Evolutionary conservation across 192 early-diverging fungal species (phyloP).

Genomic region (Nowakowskiella sp.): DNA sequence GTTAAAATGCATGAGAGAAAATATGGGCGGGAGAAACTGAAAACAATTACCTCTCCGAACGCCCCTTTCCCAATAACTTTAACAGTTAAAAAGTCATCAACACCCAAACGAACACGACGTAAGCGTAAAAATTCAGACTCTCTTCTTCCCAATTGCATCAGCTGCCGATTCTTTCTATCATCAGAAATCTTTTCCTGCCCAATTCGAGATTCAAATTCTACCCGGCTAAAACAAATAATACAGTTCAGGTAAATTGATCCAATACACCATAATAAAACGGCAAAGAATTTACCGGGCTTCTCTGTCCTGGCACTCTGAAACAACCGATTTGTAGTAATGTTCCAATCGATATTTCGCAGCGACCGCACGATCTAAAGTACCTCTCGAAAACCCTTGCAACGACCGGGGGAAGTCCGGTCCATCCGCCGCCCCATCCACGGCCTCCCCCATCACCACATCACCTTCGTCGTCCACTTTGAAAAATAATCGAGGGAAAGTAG

Average conservation of each 20-base stretch:
- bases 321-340: constrained; percentile 82
- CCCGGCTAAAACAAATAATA: constrained; percentile 38
- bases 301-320: constrained; percentile 80
- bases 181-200: constrained; percentile 68
- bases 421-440: too few species aligned
- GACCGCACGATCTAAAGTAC: constrained; percentile 76
- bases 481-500: too few species aligned
- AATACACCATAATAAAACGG: not conserved
- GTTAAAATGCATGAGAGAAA: not conserved
- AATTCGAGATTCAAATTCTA: constrained; percentile 73
- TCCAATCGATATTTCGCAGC: constrained; percentile 87
- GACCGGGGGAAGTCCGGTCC: too few species aligned
- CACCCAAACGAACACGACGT: constrained; percentile 73
- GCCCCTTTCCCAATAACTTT: constrained; percentile 99
- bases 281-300: constrained; percentile 30
- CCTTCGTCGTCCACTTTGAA: too few species aligned
- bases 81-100: constrained; percentile 89
- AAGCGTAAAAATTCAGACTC: constrained; percentile 93
- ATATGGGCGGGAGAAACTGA: not conserved
- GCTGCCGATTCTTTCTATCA: constrained; percentile 80
- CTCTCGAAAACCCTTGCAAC: constrained; percentile 65
- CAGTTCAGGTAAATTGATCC: too few species aligned
- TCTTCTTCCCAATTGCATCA: constrained; percentile 68
- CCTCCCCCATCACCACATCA: too few species aligned
- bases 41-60: constrained; percentile 76